Evolutionary conservation across 768 basidiomycete species (phyloP).

Genomic region (Phylloporus scabripes): DNA sequence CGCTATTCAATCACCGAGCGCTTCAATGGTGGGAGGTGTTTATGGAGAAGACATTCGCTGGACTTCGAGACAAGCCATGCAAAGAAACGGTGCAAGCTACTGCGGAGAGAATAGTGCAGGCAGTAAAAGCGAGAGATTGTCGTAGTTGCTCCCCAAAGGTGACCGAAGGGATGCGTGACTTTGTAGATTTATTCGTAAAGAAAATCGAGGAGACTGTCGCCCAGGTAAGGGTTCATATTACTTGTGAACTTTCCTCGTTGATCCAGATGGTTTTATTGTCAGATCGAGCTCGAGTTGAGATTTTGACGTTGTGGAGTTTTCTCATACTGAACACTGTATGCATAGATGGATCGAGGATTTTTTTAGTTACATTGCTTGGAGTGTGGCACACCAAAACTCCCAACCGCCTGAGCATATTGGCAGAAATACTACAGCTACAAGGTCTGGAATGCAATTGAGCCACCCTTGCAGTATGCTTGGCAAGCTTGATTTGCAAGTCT

Average conservation of each 20-base stretch:
- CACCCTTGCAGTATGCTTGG: no score
- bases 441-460: no score
- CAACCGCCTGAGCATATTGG: no score
- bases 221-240: neutral
- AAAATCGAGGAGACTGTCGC: neutral
- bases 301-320: no score
- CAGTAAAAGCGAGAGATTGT: neutral
- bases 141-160: neutral
- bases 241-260: neutral
- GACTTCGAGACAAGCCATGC: slow-evolving; percentile 17
- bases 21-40: neutral
- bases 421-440: no score
- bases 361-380: no score
- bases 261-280: no score
- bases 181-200: slow-evolving; percentile 5
- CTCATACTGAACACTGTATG: no score
- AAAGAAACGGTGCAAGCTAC: neutral
- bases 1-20: neutral
- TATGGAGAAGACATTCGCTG: slow-evolving; percentile 9
- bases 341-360: no score
- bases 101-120: neutral
- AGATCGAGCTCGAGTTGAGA: no score
- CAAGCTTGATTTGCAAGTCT: no score
- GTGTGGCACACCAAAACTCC: no score
- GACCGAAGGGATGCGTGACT: slow-evolving; percentile 10